Conservation (phyloP, 1,284 basidiomycete genomes). For the Laetiporus sulphureus region DNA sequence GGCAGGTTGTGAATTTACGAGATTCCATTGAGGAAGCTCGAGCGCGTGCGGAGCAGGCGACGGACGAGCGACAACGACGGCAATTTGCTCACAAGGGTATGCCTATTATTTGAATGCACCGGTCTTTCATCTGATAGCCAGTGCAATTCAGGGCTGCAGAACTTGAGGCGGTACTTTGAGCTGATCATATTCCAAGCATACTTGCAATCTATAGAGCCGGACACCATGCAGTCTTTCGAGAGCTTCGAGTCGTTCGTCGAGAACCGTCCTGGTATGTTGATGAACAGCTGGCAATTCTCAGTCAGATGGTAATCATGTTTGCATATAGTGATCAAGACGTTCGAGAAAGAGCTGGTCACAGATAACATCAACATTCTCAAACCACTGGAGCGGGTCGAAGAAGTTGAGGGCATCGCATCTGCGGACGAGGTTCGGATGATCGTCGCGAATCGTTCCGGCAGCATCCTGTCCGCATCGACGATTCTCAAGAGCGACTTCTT, state of each 20-base stretch:
- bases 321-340: slow-evolving; percentile 82
- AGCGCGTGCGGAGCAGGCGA: slow-evolving; percentile 67
- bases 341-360: slow-evolving; percentile 85
- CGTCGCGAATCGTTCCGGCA: slow-evolving; percentile 82
- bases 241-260: slow-evolving; percentile 79
- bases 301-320: background rate
- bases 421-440: slow-evolving; percentile 85
- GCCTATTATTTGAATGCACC: slow-evolving; percentile 9
- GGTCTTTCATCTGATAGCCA: slow-evolving; percentile 7
- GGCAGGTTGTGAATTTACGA: slow-evolving; percentile 78
- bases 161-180: slow-evolving; percentile 84
- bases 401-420: slow-evolving; percentile 71
- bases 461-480: slow-evolving; percentile 85
- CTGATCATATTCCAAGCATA: slow-evolving; percentile 95
- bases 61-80: slow-evolving; percentile 65
- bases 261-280: slow-evolving; percentile 65
- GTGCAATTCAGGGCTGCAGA: slow-evolving; percentile 55
- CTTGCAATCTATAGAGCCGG: slow-evolving; percentile 79
- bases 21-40: slow-evolving; percentile 87
- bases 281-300: background rate
- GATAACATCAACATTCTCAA: slow-evolving; percentile 78
- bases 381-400: slow-evolving; percentile 76
- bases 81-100: slow-evolving; percentile 65
- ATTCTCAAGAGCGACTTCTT: slow-evolving; percentile 99
- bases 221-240: slow-evolving; percentile 73